Conservation (phyloP, 495 filamentous ascomycete species). For the Penicillium egyptiacum region DNA sequence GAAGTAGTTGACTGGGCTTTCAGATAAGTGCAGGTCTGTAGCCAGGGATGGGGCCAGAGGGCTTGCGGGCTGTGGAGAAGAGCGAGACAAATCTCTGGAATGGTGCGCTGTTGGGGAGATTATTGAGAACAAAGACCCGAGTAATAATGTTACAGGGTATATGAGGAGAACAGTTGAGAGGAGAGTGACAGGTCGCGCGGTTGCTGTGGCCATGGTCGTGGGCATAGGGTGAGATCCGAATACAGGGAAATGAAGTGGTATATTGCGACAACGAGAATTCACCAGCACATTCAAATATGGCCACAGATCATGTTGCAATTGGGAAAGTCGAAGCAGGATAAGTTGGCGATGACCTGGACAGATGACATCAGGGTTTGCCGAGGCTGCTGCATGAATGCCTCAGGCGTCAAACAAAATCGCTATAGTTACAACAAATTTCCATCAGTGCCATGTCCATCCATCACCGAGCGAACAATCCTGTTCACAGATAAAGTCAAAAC, state of each 20-base stretch:
- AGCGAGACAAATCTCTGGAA: constrained; percentile 22
- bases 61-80: constrained; percentile 51
- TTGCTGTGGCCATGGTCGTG: constrained; percentile 26
- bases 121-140: constrained; percentile 77
- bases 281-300: not conserved
- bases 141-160: constrained; percentile 74
- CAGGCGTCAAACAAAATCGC: not conserved
- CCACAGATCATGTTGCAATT: constrained; percentile 4
- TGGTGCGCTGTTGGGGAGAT: constrained; percentile 65
- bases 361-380: constrained; percentile 13
- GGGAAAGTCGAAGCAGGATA: constrained; percentile 4
- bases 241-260: not conserved
- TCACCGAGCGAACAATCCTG: no score
- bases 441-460: no score
- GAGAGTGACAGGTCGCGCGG: constrained; percentile 21
- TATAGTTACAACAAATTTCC: no score
- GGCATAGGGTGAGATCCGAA: not conserved
- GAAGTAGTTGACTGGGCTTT: constrained; percentile 71
- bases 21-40: constrained; percentile 33
- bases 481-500: no score
- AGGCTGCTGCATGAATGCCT: constrained; percentile 7
- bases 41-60: constrained; percentile 59
- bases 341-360: constrained; percentile 7
- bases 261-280: not conserved
- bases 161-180: constrained; percentile 49